Evolutionary conservation across 768 basidiomycete species (phyloP).

Genomic region (Mycena epipterygia): DNA sequence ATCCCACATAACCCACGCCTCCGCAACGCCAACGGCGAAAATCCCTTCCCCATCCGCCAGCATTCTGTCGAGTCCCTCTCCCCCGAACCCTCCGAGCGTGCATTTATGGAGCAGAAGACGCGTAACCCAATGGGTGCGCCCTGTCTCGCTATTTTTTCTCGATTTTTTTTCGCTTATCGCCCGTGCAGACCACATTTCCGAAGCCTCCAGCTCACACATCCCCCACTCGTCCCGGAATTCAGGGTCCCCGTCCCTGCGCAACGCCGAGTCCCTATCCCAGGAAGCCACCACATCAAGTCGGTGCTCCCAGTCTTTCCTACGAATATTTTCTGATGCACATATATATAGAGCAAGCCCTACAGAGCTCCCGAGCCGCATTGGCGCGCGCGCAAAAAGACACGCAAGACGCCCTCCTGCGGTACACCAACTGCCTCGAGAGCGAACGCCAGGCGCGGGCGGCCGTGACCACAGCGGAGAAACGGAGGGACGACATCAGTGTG

Average conservation of each 20-base stretch:
- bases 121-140: slow-evolving; percentile 24
- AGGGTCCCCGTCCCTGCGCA: slow-evolving; percentile 65
- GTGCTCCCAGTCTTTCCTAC: slow-evolving; percentile 34
- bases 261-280: slow-evolving; percentile 66
- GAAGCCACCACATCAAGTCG: slow-evolving; percentile 74
- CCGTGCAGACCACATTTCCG: slow-evolving; percentile 50
- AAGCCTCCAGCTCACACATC: slow-evolving; percentile 52
- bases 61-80: slow-evolving; percentile 62
- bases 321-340: background rate
- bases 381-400: slow-evolving; percentile 78
- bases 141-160: slow-evolving; percentile 19
- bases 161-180: slow-evolving; percentile 34
- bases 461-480: slow-evolving; percentile 74
- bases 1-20: slow-evolving; percentile 87
- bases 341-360: slow-evolving; percentile 59
- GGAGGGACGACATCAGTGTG: slow-evolving; percentile 76
- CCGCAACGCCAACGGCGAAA: slow-evolving; percentile 56
- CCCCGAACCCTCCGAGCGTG: slow-evolving; percentile 63
- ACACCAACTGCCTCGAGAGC: slow-evolving; percentile 76
- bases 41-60: slow-evolving; percentile 50
- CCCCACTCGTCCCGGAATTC: slow-evolving; percentile 58
- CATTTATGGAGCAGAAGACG: slow-evolving; percentile 46
- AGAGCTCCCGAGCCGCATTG: slow-evolving; percentile 71
- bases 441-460: slow-evolving; percentile 78
- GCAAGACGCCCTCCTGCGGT: slow-evolving; percentile 78